Percentiles rank a stretch among this genome's conserved stretches.
Conservation (phyloP, 257 asterid species). For the Solanum megistacrolobum region DNA sequence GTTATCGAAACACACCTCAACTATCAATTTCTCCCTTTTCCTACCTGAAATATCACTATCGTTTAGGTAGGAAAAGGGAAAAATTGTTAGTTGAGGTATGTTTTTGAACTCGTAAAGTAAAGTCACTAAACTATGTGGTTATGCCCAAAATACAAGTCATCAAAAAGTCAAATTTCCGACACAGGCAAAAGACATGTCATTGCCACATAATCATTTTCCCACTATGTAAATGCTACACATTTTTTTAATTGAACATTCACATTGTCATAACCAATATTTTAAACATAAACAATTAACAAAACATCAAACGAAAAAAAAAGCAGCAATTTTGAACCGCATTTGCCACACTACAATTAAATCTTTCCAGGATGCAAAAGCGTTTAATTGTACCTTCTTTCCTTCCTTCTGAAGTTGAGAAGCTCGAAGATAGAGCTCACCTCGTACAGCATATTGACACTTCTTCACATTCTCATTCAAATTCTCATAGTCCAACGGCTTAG, state of each 20-base stretch:
- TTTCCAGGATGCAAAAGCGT: fast-evolving
- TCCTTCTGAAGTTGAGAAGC: conserved; percentile 99
- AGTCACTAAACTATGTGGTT: not conserved
- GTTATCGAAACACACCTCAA: not conserved
- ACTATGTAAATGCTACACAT: no score
- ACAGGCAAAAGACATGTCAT: fast-evolving
- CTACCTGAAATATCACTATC: not conserved
- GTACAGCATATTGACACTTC: conserved; percentile 94
- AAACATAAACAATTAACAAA: not conserved
- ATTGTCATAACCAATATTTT: no score
- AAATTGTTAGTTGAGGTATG: no score
- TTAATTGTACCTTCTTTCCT: conserved; percentile 65
- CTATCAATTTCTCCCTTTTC: not conserved
- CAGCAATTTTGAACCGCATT: not conserved
- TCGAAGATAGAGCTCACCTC: conserved; percentile 98
- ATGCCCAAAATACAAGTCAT: not conserved
- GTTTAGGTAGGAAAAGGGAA: no score
- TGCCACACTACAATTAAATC: not conserved
- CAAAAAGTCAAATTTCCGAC: not conserved
- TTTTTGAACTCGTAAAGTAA: no score
- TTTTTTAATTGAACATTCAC: not conserved
- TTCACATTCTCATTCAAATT: conserved; percentile 89
- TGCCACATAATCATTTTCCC: not conserved
- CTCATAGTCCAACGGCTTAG: conserved; percentile 74
- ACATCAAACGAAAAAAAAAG: not conserved